phyloP scores from a whole-genome alignment of 2,329 filamentous ascomycete species.

The Ophioceras dolichostomum region DNA sequence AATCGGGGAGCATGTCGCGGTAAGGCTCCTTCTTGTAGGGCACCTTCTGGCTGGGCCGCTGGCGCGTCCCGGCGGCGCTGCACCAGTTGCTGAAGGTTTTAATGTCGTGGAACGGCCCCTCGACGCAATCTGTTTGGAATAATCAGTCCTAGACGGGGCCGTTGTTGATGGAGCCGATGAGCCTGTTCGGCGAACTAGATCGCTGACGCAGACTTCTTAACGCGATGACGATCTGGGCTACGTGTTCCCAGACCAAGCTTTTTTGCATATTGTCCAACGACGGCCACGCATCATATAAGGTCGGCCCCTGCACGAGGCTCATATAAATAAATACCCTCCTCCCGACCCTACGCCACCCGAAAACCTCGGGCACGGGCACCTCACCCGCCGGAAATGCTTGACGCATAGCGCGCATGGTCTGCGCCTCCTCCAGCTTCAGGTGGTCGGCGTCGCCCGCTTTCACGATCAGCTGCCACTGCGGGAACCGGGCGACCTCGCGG shows the following conservation, averaged over 20 bases:
- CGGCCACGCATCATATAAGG: constrained; percentile 5
- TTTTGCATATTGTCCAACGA: constrained; percentile 1
- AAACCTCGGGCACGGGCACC: constrained; percentile 6
- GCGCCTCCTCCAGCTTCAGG: constrained; percentile 6
- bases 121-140: constrained; percentile 3
- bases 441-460: not conserved
- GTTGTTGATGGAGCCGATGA: constrained; percentile 4
- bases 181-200: not conserved
- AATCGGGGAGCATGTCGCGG: constrained; percentile 6
- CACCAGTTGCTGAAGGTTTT: constrained; percentile 6
- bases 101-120: constrained; percentile 3
- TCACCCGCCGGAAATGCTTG: constrained; percentile 3
- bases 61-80: constrained; percentile 4
- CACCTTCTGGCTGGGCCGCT: constrained; percentile 1
- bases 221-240: not conserved
- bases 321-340: constrained; percentile 5
- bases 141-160: constrained; percentile 5
- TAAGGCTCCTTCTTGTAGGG: constrained; percentile 10
- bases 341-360: constrained; percentile 4
- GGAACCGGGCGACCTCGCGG: not conserved
- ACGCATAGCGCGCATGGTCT: constrained; percentile 5
- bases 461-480: not conserved
- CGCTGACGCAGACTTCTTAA: not conserved
- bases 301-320: constrained; percentile 5
- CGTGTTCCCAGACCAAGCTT: not conserved